phyloP scores from a whole-genome alignment of 371 early-diverging fungal genomes.

The Mortierella sp. region DNA sequence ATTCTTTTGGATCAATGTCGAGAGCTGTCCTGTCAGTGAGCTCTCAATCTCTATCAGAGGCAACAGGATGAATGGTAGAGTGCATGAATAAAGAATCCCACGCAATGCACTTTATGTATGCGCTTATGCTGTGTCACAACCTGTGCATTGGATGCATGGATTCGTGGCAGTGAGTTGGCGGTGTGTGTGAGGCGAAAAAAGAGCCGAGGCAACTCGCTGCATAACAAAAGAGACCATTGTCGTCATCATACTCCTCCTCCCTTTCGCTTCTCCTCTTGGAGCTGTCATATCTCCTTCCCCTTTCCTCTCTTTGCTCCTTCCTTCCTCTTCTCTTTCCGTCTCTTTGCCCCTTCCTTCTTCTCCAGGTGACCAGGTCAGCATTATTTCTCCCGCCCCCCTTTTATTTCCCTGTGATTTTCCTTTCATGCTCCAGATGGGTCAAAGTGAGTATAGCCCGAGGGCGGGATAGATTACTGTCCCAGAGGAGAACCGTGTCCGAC shows the following conservation, averaged over 20 bases:
- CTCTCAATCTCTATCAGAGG: constrained; percentile 37
- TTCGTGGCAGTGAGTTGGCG: not conserved
- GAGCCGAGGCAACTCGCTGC: not conserved
- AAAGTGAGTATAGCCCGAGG: constrained; percentile 10
- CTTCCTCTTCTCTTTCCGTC: not conserved
- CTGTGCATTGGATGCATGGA: not conserved
- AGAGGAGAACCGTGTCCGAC: constrained; percentile 5
- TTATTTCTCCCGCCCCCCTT: not conserved
- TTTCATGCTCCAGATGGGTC: constrained; percentile 8
- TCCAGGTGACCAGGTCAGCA: constrained; percentile 15
- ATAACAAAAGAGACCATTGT: constrained; percentile 1
- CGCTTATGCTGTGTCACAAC: constrained; percentile 5
- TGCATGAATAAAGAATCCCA: not conserved
- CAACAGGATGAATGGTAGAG: not conserved
- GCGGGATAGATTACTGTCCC: constrained; percentile 22
- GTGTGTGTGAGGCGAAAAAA: not conserved
- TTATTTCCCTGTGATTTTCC: constrained; percentile 10
- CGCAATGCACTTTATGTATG: not conserved
- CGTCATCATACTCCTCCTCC: constrained; percentile 10
- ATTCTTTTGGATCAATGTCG: constrained; percentile 50
- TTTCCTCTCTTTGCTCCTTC: not conserved
- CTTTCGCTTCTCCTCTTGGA: not conserved
- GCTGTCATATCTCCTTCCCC: constrained; percentile 2
- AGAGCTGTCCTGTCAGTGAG: constrained; percentile 47
- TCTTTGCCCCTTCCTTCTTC: constrained; percentile 1